These are phyloP conservation scores for Penicillium egyptiacum DNA, from an alignment of 495 filamentous ascomycete species.

Conservation along the genomic window DNA sequence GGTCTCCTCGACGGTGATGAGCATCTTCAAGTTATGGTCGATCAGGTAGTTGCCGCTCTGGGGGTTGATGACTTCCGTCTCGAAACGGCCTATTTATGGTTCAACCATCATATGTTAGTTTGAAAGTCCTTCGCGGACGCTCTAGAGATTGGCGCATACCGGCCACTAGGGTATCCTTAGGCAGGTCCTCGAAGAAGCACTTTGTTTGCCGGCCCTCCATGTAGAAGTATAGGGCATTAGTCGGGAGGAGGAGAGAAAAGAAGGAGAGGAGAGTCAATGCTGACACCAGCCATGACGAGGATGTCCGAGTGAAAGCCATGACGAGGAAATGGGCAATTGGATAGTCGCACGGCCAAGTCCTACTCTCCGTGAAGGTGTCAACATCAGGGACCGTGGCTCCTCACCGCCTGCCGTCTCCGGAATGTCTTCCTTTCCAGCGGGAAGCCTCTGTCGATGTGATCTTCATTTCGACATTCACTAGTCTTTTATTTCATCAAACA, in stretches of 20 bases:
- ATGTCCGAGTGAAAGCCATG: constrained; percentile 39
- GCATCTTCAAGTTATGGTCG: constrained; percentile 73
- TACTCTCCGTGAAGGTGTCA: constrained; percentile 22
- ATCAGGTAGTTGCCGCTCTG: constrained; percentile 59
- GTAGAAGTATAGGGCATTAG: constrained; percentile 92
- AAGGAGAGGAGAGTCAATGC: constrained; percentile 39
- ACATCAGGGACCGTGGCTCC: constrained; percentile 15
- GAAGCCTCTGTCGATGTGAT: constrained; percentile 25
- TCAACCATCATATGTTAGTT: background rate
- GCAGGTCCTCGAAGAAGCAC: constrained; percentile 98
- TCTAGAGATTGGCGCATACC: constrained; percentile 51
- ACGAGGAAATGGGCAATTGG: constrained; percentile 17
- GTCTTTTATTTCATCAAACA: constrained; percentile 8
- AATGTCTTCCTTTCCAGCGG: constrained; percentile 17
- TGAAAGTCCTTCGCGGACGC: background rate
- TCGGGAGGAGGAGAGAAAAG: constrained; percentile 53
- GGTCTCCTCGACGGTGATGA: constrained; percentile 90
- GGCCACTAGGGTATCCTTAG: constrained; percentile 95
- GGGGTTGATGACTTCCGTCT: constrained; percentile 74
- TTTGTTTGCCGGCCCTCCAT: constrained; percentile 70
- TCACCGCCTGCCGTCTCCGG: constrained; percentile 28
- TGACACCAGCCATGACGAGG: constrained; percentile 43
- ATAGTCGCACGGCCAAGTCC: constrained; percentile 11
- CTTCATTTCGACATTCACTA: constrained; percentile 14
- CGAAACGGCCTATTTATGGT: constrained; percentile 66